Base-by-base conservation (phyloP, 208 protist genomes). In the Leptomonas pyrrhocoris region DNA sequence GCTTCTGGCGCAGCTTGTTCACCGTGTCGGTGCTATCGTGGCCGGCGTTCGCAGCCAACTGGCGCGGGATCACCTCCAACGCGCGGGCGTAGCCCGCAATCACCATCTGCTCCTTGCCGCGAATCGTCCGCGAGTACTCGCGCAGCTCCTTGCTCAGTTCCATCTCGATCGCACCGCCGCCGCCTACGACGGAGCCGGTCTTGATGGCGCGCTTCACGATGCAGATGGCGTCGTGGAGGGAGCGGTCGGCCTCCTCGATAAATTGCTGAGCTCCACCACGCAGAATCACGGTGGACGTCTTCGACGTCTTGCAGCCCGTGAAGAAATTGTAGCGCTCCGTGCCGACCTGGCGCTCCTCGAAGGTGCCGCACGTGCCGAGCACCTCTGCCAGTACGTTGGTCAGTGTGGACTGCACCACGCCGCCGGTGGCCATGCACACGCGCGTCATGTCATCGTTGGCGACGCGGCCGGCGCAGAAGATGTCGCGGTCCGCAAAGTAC, bases 121-220 rank as follows among this genome's bases (percentile, higher is more conserved):
- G 85, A 76, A 99, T 99, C 34, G 88, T 98, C 48, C 96, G 89
- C 1, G 98, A 89, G 80, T 98, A 90, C 9, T 99, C 95, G n/a
- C 97, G 90, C 42, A 99, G 89, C 45, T 94, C 85, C 74, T 96
- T 97, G 78, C 93, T 98, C 34, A 99, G 73, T 84, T 99, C 98
- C 99, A 99, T 99, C 86, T 99, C 99, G 72, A 99, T 97, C 23
- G 99, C 99, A 61, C 99, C 99, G 68, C 98, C 99, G 49, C 99
- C 99, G 46, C 98, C 99, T 15, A 99, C 98, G 31, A 99, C 97
- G 23, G 88, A 89, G 48, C 92, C 86, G 56, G 99, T 98, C 82
- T 99, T 98, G 63, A 98, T 80, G 31, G 99, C 97, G 57, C 98
- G 85, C 59, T 98, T 92, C 13, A 99, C 98, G 82, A 99, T 99